Evolutionary conservation across 495 filamentous ascomycete species (phyloP).

Genomic region (Penicillium riverlandense): DNA sequence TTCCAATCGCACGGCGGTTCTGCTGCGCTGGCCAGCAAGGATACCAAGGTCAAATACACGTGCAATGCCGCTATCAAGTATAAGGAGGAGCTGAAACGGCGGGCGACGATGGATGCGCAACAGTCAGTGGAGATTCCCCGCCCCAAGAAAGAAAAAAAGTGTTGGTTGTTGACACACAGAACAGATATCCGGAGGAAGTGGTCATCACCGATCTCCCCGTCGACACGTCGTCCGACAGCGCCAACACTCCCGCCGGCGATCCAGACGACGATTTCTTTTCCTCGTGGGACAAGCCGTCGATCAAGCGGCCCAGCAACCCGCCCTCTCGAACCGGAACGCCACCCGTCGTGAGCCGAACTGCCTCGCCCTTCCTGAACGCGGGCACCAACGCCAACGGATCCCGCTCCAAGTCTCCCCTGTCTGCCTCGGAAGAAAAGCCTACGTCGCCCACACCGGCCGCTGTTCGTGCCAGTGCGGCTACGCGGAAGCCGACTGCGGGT

Average conservation of each 20-base stretch:
- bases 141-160: neutral
- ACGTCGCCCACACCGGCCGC: slow-evolving; percentile 45
- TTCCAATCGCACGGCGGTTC: slow-evolving; percentile 94
- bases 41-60: slow-evolving; percentile 93
- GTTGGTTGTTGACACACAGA: slow-evolving; percentile 8
- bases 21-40: slow-evolving; percentile 89
- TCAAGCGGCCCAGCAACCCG: slow-evolving; percentile 93
- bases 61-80: slow-evolving; percentile 87
- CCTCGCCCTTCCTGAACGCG: slow-evolving; percentile 81
- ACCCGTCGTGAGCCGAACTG: slow-evolving; percentile 73
- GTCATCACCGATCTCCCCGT: slow-evolving; percentile 70
- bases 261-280: slow-evolving; percentile 94
- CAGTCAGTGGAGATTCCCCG: slow-evolving; percentile 45
- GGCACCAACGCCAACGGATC: slow-evolving; percentile 61
- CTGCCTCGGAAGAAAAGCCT: slow-evolving; percentile 47
- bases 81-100: slow-evolving; percentile 85
- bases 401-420: slow-evolving; percentile 76
- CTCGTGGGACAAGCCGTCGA: slow-evolving; percentile 95
- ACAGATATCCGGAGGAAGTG: slow-evolving; percentile 79
- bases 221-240: slow-evolving; percentile 49
- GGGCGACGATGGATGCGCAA: slow-evolving; percentile 71
- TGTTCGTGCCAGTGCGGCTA: slow-evolving; percentile 66
- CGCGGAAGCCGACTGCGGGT: slow-evolving; percentile 61
- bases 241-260: slow-evolving; percentile 68
- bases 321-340: slow-evolving; percentile 86